These are phyloP conservation scores for Phoenix dactylifera DNA, from an alignment of 176 grass and related monocot species.

Conservation along the genomic window DNA sequence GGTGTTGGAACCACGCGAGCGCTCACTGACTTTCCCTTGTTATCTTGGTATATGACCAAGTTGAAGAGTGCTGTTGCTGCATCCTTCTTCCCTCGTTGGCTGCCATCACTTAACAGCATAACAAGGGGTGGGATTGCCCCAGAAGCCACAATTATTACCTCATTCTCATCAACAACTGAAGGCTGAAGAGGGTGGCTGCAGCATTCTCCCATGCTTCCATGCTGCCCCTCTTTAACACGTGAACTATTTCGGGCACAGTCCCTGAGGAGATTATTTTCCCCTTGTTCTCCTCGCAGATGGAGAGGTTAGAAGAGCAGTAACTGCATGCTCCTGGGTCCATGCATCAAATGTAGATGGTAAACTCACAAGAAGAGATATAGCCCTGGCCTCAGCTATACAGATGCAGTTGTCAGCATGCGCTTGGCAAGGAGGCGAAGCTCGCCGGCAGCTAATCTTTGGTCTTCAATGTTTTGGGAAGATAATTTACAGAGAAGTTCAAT, in stretches of 20 bases:
- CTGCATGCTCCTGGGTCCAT: conserved; percentile 68
- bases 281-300: conserved; percentile 89
- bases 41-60: conserved; percentile 84
- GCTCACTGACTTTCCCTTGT: conserved; percentile 82
- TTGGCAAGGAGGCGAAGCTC: conserved; percentile 85
- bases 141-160: conserved; percentile 63
- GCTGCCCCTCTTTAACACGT: conserved; percentile 83
- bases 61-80: conserved; percentile 79
- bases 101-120: conserved; percentile 55
- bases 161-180: conserved; percentile 88
- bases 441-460: conserved; percentile 51
- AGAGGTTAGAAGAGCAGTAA: conserved; percentile 85
- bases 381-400: conserved; percentile 85
- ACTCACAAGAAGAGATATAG: conserved; percentile 77
- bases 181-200: conserved; percentile 89
- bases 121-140: conserved; percentile 84
- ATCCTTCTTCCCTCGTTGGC: conserved; percentile 77
- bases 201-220: conserved; percentile 96
- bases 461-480: conserved; percentile 63
- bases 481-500: conserved; percentile 67
- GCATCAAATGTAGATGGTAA: conserved; percentile 59
- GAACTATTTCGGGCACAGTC: conserved; percentile 67
- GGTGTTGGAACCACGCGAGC: conserved; percentile 66
- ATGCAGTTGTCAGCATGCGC: conserved; percentile 66
- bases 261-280: conserved; percentile 60